Percentiles rank a stretch among this genome's conserved stretches.
Conservation (phyloP, 495 filamentous ascomycete genomes). For the Apodospora peruviana region DNA sequence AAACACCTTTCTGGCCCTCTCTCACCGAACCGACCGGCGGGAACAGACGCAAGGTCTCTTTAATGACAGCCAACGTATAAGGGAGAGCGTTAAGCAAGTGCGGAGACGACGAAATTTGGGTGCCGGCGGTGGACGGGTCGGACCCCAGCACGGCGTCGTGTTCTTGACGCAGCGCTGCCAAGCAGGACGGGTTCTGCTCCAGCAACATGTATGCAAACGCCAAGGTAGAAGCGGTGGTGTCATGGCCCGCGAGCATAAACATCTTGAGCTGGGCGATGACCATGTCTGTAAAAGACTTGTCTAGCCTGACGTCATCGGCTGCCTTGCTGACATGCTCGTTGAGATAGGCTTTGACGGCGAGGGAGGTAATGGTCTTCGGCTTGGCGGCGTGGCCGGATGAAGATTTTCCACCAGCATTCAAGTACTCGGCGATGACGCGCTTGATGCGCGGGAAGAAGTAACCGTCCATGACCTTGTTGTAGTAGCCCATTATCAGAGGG, state of each 20-base stretch:
- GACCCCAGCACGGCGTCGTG: conserved; percentile 35
- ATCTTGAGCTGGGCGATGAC: conserved; percentile 24
- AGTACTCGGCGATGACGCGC: neutral
- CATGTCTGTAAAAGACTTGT: conserved; percentile 15
- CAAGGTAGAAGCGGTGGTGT: conserved; percentile 33
- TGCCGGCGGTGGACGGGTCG: conserved; percentile 16
- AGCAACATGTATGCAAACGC: conserved; percentile 36
- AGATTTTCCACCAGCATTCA: neutral
- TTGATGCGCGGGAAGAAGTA: conserved; percentile 20
- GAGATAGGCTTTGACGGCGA: conserved; percentile 18
- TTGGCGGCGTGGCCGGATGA: no score
- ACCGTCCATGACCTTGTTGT: conserved; percentile 21
- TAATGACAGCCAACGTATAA: conserved; percentile 44
- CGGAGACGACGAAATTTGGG: conserved; percentile 25
- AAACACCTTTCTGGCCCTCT: conserved; percentile 24
- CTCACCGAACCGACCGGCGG: conserved; percentile 33
- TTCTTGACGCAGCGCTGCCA: conserved; percentile 30
- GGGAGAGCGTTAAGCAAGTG: conserved; percentile 34
- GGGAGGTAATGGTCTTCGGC: conserved; percentile 43
- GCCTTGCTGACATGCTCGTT: conserved; percentile 5
- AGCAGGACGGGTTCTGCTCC: conserved; percentile 27
- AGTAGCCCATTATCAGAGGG: conserved; percentile 5
- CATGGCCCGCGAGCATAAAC: conserved; percentile 43
- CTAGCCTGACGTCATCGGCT: neutral
- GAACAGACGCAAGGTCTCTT: conserved; percentile 42